Conservation (phyloP, 2,329 filamentous ascomycete species). For the Aspergillus versicolor region DNA sequence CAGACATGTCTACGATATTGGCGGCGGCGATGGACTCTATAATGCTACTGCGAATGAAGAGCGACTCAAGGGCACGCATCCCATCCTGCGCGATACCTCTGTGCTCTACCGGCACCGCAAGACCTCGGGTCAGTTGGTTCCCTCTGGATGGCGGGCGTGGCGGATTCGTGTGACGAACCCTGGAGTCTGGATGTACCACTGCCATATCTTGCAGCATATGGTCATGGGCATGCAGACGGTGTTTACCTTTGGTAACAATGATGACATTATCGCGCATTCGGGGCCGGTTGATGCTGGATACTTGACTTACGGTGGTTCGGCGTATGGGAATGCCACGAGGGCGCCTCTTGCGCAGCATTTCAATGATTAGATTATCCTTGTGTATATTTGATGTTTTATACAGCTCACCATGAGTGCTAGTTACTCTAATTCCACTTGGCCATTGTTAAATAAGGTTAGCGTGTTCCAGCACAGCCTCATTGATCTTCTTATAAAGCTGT, state of each 20-base stretch:
- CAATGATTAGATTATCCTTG: neutral
- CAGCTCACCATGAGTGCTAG: too few species aligned
- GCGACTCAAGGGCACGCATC: conserved; percentile 38
- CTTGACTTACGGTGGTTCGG: conserved; percentile 45
- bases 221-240: conserved; percentile 50
- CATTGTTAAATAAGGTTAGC: too few species aligned
- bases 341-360: conserved; percentile 8
- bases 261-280: conserved; percentile 36
- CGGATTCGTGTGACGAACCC: conserved; percentile 53
- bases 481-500: too few species aligned
- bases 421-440: too few species aligned
- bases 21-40: conserved; percentile 48
- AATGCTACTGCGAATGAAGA: conserved; percentile 44
- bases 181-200: conserved; percentile 55
- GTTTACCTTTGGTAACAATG: conserved; percentile 47
- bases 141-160: conserved; percentile 62
- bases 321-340: conserved; percentile 36
- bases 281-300: conserved; percentile 42
- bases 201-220: conserved; percentile 51
- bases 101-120: conserved; percentile 56
- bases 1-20: conserved; percentile 47
- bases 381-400: neutral
- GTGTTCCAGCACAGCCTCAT: too few species aligned
- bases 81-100: conserved; percentile 49
- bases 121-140: conserved; percentile 40